These are phyloP conservation scores for Adansonia grandidieri DNA, from an alignment of 441 rosid species.

Conservation along the genomic window DNA sequence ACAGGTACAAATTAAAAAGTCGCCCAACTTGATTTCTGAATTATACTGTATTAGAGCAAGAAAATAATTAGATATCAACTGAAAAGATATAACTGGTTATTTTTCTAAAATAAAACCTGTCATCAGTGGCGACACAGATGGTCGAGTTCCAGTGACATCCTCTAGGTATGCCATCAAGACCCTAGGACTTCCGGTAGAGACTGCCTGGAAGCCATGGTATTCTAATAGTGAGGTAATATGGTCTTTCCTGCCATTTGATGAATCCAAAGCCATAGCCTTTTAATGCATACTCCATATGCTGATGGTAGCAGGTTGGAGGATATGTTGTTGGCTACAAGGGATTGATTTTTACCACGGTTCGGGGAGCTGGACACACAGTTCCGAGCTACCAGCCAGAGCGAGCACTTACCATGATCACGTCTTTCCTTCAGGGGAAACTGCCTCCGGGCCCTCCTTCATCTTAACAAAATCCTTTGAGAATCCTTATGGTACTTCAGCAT, in stretches of 20 bases:
- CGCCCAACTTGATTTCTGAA: slow-evolving; percentile 15
- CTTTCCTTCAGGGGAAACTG: slow-evolving; percentile 48
- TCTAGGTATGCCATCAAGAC: slow-evolving; percentile 33
- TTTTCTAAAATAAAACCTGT: background rate
- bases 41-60: background rate
- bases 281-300: background rate
- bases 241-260: background rate
- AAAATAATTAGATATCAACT: background rate
- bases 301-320: slow-evolving; percentile 49
- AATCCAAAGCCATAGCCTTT: background rate
- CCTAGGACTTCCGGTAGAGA: slow-evolving; percentile 31
- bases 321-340: slow-evolving; percentile 50
- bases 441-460: slow-evolving; percentile 34
- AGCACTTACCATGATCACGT: slow-evolving; percentile 48
- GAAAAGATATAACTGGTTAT: background rate
- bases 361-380: slow-evolving; percentile 54
- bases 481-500: slow-evolving; percentile 2
- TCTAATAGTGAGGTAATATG: slow-evolving; percentile 31
- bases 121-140: slow-evolving; percentile 37
- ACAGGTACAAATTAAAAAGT: slow-evolving; percentile 11
- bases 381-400: slow-evolving; percentile 51
- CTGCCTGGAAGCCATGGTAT: slow-evolving; percentile 39
- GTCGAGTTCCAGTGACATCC: slow-evolving; percentile 37
- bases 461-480: slow-evolving; percentile 9
- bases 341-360: slow-evolving; percentile 40